Evolutionary conservation across 306 rosid genomes (phyloP), one percentile per base, ranked within the genome.

Genomic region (Delonix regia): DNA sequence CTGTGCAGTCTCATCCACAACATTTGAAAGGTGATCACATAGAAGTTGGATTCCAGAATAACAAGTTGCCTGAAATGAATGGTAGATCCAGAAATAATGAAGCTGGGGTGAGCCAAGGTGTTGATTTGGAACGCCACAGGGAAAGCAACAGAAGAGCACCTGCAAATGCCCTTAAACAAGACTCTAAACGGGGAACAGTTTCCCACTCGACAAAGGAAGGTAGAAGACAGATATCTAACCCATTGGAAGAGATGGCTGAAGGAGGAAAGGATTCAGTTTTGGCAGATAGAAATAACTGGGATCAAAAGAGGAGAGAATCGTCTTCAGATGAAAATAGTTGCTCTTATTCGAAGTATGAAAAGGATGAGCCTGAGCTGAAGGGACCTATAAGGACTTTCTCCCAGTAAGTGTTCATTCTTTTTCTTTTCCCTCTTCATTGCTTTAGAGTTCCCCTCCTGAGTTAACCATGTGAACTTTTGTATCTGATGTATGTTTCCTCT

Each of bases 271-370:
- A 88, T 78, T 82, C 84, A 34, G 27, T 83, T 72, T 80, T 88
- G 81, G 91, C 83, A 48, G 99, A 92, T 59, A 89, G 88, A 81
- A 89, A 85, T 77, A 86, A 82, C 62, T 83, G 88, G n/a, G 97
- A 89, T 53, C 93, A 82, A 66, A 93, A 88, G 87, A 95, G 95
- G 78, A 87, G 97, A 81, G 99, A 95, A 83, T 93, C 99, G 6
- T 93, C 99, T 76, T 96, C 97, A 38, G 99, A 93, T 81, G 98
- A 96, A 83, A 96, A 93, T 74, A 93, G 99, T 84, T 94, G 97
- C 85, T 93, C 99, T 48, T 96, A 88, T 87, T 87, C 98, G 16
- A 93, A 93, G 83, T 96, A 90, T 51, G 99, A 91, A 72, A 96
- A 91, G 86, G 96, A 91, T 49, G 87, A 91, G 83, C 94, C 99